Evolutionary conservation across 768 basidiomycete genomes (phyloP).

Genomic region (Tephrocybe sp.): DNA sequence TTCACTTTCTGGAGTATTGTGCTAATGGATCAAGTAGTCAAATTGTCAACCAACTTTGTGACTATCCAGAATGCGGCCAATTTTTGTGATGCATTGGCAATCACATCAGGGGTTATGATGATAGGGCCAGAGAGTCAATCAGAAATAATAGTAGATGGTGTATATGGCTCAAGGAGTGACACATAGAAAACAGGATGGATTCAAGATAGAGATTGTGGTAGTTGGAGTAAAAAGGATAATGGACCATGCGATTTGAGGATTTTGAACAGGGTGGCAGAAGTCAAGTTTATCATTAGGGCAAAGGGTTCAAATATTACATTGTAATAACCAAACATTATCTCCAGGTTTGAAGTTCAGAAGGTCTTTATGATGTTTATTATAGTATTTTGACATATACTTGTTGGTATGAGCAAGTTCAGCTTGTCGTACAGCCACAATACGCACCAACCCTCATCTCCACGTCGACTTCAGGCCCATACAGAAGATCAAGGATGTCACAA

Average conservation of each 20-base stretch:
- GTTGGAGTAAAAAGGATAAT: neutral
- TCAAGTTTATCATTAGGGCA: conserved; percentile 4
- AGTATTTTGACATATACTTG: conserved; percentile 6
- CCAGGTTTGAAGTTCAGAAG: neutral
- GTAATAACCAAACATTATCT: conserved; percentile 1
- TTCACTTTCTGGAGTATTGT: too few species aligned
- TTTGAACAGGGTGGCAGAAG: conserved; percentile 1
- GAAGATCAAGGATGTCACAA: too few species aligned
- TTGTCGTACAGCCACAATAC: too few species aligned
- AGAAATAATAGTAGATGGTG: neutral
- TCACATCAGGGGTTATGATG: neutral
- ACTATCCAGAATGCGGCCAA: too few species aligned
- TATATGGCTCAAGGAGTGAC: conserved; percentile 7
- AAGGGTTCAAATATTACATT: conserved; percentile 3
- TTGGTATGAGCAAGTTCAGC: conserved; percentile 5
- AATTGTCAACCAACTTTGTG: too few species aligned
- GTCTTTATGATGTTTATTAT: neutral
- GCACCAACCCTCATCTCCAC: too few species aligned
- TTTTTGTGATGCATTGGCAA: too few species aligned
- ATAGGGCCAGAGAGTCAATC: neutral
- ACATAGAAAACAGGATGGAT: conserved; percentile 7
- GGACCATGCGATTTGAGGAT: neutral
- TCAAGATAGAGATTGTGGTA: neutral
- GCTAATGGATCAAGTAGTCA: too few species aligned
- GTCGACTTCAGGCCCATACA: too few species aligned